Base-by-base conservation (phyloP, 257 asterid species). In the Solanum tacnaense region DNA sequence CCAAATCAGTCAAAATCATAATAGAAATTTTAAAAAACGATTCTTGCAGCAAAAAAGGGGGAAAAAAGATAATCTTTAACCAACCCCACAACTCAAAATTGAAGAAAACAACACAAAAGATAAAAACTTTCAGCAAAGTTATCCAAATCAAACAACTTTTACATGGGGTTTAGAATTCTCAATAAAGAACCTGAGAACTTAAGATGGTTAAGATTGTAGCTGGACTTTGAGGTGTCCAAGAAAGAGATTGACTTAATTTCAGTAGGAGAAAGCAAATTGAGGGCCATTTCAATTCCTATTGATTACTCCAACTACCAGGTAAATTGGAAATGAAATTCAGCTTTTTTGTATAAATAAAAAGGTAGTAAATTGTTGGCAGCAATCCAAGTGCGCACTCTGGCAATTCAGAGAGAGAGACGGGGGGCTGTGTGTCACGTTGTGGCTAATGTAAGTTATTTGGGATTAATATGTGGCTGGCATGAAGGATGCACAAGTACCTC, bases 231-330 rank as follows among this genome's bases (percentile, higher is more conserved):
- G 75, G 95, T 91, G 36, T 96, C 98, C 93, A 93, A 92, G 95
- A 97, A 97, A 46, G 98, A 95, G 34, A 93, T 89, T n/a, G 96
- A 23, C 94, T 93, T 96, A 86, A 95, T 89, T 88, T 97, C 98
- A 88, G 96, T 73, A 9, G 96, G 97, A 27, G 98, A 88, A 2
- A 92, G 83, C 92, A 95, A 88, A 92, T 94, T 96, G 70, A 97
- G 89, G 87, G 95, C 96, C 98, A 94, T 94, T 34, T 85, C 88
- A 88, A 73, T 25, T n/a, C 12, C 65, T 79, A 27, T 79, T 79
- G 67, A 44, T 44, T 44, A 29, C 62, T 78, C 62, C 84, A 72
- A 49, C 60, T 29, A 38, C 83, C 25, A 56, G 65, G 62, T 52
- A 52, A 52, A 52, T 52, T 52, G 62, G 68, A 29, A 79, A 79